A percentile compares a stretch with the other conserved stretches of the same genome.
Conservation (phyloP, 1,139 yeast genomes). For the Debaryomyces robertsiae region DNA sequence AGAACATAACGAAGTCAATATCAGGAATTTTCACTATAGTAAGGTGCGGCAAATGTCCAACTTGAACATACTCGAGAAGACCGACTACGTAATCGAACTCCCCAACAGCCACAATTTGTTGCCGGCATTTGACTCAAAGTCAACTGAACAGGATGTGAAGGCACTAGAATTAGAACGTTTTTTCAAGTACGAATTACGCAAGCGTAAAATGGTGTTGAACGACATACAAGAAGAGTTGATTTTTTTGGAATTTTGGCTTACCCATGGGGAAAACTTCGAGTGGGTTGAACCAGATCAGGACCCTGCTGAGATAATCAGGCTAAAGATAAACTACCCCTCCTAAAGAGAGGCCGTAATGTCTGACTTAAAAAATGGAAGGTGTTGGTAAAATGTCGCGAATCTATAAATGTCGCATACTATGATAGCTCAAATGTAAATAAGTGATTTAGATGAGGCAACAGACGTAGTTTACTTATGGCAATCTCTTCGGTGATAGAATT, state of each 20-base stretch:
- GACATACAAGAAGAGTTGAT: slow-evolving; percentile 39
- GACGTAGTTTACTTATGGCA: neutral
- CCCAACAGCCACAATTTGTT: slow-evolving; percentile 17
- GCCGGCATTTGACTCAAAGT: slow-evolving; percentile 2
- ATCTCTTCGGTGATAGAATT: slow-evolving; percentile 15
- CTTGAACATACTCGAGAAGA: slow-evolving; percentile 21
- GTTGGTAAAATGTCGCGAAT: slow-evolving; percentile 1
- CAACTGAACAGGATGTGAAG: slow-evolving; percentile 14
- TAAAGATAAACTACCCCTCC: slow-evolving; percentile 8
- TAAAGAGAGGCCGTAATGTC: too few species aligned
- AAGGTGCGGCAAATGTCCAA: slow-evolving; percentile 28
- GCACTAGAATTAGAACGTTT: slow-evolving; percentile 20
- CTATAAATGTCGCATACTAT: slow-evolving; percentile 2
- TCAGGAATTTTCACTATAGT: slow-evolving; percentile 41
- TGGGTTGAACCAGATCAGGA: slow-evolving; percentile 56
- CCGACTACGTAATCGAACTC: slow-evolving; percentile 33
- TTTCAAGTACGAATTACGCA: slow-evolving; percentile 29
- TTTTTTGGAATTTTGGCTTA: slow-evolving; percentile 41
- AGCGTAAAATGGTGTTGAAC: slow-evolving; percentile 33
- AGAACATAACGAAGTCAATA: slow-evolving; percentile 43
- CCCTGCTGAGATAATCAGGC: slow-evolving; percentile 38
- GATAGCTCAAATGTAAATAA: neutral
- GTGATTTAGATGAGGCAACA: too few species aligned
- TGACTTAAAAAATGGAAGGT: neutral
- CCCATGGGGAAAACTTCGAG: slow-evolving; percentile 38